phyloP scores from a whole-genome alignment of 768 basidiomycete genomes.

The Lenzites betulinus region DNA sequence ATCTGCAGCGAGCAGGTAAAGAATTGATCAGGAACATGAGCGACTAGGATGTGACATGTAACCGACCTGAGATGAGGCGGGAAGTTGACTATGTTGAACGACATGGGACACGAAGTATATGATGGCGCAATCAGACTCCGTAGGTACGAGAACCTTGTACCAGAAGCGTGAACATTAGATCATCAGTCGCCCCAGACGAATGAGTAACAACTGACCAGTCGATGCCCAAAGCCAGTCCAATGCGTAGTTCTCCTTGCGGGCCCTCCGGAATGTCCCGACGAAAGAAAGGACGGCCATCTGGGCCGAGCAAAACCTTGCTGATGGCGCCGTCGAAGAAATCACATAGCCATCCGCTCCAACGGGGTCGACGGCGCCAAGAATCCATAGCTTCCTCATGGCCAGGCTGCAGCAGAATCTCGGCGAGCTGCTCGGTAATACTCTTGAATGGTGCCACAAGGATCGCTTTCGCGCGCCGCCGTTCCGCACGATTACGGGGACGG shows the following conservation, averaged over 20 bases:
- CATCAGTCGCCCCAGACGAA: background rate
- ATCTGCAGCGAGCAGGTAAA: too few relatives aligned
- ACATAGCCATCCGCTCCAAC: slow-evolving; percentile 16
- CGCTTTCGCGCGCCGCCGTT: background rate
- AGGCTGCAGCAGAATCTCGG: slow-evolving; percentile 14
- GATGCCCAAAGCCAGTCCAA: slow-evolving; percentile 33
- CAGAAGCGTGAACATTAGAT: too few relatives aligned
- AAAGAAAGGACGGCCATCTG: slow-evolving; percentile 35
- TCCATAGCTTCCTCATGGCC: slow-evolving; percentile 32
- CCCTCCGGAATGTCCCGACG: slow-evolving; percentile 10
- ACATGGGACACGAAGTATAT: slow-evolving; percentile 38
- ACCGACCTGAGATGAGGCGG: slow-evolving; percentile 31
- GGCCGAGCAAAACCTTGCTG: slow-evolving; percentile 26
- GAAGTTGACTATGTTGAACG: slow-evolving; percentile 36
- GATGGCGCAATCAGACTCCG: slow-evolving; percentile 38
- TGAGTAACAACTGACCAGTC: slow-evolving; percentile 33
- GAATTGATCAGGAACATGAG: slow-evolving; percentile 30
- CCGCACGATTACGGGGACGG: background rate
- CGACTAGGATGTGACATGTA: slow-evolving; percentile 24
- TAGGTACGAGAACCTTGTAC: slow-evolving; percentile 42
- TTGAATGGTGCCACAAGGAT: slow-evolving; percentile 8
- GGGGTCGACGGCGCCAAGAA: slow-evolving; percentile 9
- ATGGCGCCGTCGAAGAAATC: slow-evolving; percentile 35
- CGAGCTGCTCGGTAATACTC: slow-evolving; percentile 23
- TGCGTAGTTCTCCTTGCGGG: slow-evolving; percentile 29